Evolutionary conservation across 176 grass and related monocot species (phyloP).

Genomic region (Cenchrus fungigraminus): DNA sequence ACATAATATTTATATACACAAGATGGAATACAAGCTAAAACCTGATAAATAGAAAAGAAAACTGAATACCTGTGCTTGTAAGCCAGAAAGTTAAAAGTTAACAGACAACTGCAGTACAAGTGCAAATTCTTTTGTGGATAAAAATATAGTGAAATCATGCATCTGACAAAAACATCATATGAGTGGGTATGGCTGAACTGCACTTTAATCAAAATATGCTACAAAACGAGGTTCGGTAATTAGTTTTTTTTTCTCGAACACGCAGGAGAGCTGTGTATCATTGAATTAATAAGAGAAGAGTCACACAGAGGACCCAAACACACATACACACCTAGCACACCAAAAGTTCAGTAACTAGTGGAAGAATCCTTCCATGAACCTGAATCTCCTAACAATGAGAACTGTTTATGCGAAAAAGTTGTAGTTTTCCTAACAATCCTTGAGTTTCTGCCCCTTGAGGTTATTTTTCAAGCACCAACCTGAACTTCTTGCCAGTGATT

Average conservation of each 20-base stretch:
- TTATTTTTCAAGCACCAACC: background rate
- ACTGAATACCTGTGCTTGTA: background rate
- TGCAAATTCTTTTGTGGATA: background rate
- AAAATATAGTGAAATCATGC: background rate
- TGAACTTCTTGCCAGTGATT: background rate
- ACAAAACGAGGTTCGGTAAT: background rate
- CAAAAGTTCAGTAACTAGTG: background rate
- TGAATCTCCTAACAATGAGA: background rate
- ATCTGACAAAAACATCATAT: background rate
- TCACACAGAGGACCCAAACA: too few relatives aligned
- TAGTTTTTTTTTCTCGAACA: too few relatives aligned
- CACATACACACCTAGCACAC: too few relatives aligned
- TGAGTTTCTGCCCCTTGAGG: background rate
- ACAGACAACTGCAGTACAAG: background rate
- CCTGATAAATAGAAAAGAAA: background rate
- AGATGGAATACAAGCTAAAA: slow-evolving; percentile 4
- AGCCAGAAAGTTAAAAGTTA: background rate
- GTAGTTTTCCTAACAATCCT: background rate
- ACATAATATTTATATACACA: background rate
- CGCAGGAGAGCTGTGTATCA: too few relatives aligned
- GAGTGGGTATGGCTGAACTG: background rate
- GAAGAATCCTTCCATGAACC: slow-evolving; percentile 17
- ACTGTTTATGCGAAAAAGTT: background rate
- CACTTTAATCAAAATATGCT: background rate
- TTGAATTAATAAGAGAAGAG: too few relatives aligned